These are phyloP conservation scores for Vitis cinerea DNA, from an alignment of 164 flowering plant genomes.

Conservation along the genomic window DNA sequence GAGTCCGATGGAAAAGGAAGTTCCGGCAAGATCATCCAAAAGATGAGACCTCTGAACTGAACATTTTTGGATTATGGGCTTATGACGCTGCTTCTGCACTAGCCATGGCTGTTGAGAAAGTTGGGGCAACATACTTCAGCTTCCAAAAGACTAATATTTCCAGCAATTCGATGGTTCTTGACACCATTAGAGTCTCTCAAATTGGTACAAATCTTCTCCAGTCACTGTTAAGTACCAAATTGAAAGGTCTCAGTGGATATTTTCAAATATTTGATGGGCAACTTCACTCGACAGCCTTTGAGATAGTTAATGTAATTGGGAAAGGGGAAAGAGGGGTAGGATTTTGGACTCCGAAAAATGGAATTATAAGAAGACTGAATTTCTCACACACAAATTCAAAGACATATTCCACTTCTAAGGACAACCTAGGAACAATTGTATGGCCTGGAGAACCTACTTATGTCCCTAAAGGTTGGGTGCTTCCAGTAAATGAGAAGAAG, in stretches of 20 bases:
- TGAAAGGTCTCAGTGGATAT: slow-evolving; percentile 39
- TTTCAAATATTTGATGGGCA: slow-evolving; percentile 38
- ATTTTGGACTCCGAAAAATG: slow-evolving; percentile 31
- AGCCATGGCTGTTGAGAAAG: slow-evolving; percentile 39
- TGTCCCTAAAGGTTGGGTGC: slow-evolving; percentile 33
- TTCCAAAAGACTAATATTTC: slow-evolving; percentile 7
- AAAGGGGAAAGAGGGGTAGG: slow-evolving; percentile 31
- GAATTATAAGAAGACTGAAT: slow-evolving; percentile 17
- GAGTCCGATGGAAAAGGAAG: slow-evolving; percentile 26
- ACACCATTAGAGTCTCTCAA: slow-evolving; percentile 26
- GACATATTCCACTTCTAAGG: background rate
- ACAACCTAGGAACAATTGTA: slow-evolving; percentile 9
- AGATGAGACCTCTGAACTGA: background rate
- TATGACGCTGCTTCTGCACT: slow-evolving; percentile 43
- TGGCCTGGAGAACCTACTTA: slow-evolving; percentile 38
- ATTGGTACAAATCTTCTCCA: slow-evolving; percentile 28
- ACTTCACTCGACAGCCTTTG: slow-evolving; percentile 21
- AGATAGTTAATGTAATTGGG: slow-evolving; percentile 42
- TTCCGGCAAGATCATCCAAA: slow-evolving; percentile 19
- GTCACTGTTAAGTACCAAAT: slow-evolving; percentile 13
- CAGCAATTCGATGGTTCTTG: slow-evolving; percentile 8
- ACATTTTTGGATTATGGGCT: slow-evolving; percentile 43
- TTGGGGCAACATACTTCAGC: slow-evolving; percentile 1
- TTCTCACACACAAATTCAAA: background rate
- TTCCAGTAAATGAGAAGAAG: slow-evolving; percentile 29